phyloP scores from a whole-genome alignment of 2,329 filamentous ascomycete genomes.

The Truncatella angustata region DNA sequence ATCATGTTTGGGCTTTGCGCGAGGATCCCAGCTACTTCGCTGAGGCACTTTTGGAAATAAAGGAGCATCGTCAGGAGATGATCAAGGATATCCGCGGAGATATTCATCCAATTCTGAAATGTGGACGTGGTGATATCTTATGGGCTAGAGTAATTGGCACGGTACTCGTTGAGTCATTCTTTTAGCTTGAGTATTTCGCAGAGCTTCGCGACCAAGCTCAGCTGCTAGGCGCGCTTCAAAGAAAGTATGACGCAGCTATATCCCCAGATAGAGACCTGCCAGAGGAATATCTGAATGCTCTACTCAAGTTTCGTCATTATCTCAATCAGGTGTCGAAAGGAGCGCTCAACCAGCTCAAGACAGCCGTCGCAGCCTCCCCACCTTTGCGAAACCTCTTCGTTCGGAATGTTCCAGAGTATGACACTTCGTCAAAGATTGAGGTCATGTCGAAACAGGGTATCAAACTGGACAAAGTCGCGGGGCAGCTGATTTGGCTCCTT shows the following conservation, averaged over 20 bases:
- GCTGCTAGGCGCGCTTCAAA: conserved; percentile 25
- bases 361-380: conserved; percentile 35
- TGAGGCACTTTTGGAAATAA: conserved; percentile 34
- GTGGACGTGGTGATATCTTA: neutral
- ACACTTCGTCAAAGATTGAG: conserved; percentile 17
- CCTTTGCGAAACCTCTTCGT: conserved; percentile 34
- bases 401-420: conserved; percentile 17
- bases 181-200: neutral
- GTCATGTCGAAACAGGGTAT: conserved; percentile 12
- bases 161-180: neutral
- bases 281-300: conserved; percentile 23
- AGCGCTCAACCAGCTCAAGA: conserved; percentile 25
- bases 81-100: neutral
- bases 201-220: neutral
- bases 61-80: neutral
- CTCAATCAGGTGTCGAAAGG: conserved; percentile 31
- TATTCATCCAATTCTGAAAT: neutral
- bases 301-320: conserved; percentile 39
- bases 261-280: conserved; percentile 34
- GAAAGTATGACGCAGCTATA: conserved; percentile 30
- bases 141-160: neutral
- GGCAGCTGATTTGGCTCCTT: conserved; percentile 35
- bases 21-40: conserved; percentile 60
- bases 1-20: conserved; percentile 53
- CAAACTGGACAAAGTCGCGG: conserved; percentile 19